A percentile compares a stretch with the other conserved stretches of the same genome.
phyloP scores from a whole-genome alignment of 371 early-diverging fungal genomes.

The Mortierella polycephala region DNA sequence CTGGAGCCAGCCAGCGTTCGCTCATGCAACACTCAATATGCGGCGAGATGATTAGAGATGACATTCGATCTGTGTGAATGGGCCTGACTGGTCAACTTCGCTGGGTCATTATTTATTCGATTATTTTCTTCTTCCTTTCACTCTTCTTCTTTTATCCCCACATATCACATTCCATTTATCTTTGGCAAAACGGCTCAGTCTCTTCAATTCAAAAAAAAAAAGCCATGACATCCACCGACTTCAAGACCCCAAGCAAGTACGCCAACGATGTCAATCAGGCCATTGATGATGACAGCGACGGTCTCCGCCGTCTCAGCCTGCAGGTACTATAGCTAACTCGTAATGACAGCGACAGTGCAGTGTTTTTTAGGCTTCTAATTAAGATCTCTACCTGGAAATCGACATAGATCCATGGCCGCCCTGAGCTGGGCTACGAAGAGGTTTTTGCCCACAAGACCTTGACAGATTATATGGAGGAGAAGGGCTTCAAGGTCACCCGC shows the following conservation, averaged over 20 bases:
- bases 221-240: not conserved
- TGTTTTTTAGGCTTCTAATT: not conserved
- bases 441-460: conserved; percentile 60
- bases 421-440: conserved; percentile 71
- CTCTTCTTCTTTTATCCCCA: not conserved
- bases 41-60: too few relatives aligned
- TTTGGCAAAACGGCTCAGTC: not conserved
- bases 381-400: not conserved
- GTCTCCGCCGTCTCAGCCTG: conserved; percentile 66
- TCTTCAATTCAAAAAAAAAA: not conserved
- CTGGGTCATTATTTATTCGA: too few relatives aligned
- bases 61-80: too few relatives aligned
- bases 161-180: not conserved
- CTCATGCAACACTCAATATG: too few relatives aligned
- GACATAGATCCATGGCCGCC: conserved; percentile 68
- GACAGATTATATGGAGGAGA: conserved; percentile 64
- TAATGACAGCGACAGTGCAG: not conserved
- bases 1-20: too few relatives aligned
- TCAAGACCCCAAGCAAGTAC: conserved; percentile 13
- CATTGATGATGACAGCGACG: conserved; percentile 58
- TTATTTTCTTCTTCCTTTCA: too few relatives aligned
- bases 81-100: too few relatives aligned
- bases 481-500: conserved; percentile 66
- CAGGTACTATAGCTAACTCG: conserved; percentile 40
- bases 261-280: conserved; percentile 45